Conservation (phyloP, 129 eudicot species). For the Cynara cardunculus region DNA sequence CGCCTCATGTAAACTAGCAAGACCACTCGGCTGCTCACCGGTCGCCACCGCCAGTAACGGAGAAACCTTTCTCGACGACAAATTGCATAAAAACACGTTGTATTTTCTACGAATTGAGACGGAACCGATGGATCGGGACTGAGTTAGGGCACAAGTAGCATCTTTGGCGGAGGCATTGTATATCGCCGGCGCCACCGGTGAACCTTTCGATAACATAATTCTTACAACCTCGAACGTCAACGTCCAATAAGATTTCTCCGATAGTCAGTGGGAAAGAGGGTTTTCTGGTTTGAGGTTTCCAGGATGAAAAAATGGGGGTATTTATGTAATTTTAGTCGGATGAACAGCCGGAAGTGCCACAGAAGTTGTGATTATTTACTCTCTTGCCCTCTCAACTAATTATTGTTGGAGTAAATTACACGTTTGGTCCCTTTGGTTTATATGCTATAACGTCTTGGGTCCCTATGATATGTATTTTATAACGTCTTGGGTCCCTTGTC, state of each 20-base stretch:
- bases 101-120: conserved; percentile 9
- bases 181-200: conserved; percentile 6
- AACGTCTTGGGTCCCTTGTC: too few species aligned
- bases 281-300: neutral
- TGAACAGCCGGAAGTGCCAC: neutral
- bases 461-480: too few species aligned
- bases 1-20: conserved; percentile 11
- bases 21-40: conserved; percentile 9
- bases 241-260: neutral
- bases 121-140: conserved; percentile 21
- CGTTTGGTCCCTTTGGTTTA: too few species aligned
- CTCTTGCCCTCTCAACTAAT: neutral
- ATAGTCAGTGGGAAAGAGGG: neutral
- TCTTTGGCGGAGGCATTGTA: conserved; percentile 12
- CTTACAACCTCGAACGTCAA: neutral
- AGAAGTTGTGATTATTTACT: neutral
- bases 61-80: neutral
- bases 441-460: too few species aligned
- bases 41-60: conserved; percentile 24
- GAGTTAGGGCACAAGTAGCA: conserved; percentile 8
- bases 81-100: conserved; percentile 4
- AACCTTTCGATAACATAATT: conserved; percentile 7
- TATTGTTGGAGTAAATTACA: neutral
- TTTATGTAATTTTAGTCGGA: conserved; percentile 6
- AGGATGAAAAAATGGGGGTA: conserved; percentile 19